Conservation (phyloP, 306 rosid genomes). For the Begonia masoniana region DNA sequence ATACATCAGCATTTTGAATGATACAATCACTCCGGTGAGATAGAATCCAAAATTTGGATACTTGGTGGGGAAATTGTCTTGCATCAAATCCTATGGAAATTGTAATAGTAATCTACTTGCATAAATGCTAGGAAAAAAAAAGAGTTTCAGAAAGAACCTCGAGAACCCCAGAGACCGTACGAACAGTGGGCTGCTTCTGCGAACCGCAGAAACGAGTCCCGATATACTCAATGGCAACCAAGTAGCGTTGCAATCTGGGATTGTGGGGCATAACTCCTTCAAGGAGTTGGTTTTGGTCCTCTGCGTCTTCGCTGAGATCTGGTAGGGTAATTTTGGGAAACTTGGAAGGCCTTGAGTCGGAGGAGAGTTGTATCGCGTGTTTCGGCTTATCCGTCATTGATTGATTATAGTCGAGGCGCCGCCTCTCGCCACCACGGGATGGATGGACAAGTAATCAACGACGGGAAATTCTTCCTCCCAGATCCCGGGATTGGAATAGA, state of each 20-base stretch:
- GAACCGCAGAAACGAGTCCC: conserved; percentile 87
- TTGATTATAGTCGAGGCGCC: background rate
- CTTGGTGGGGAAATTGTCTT: too few species aligned
- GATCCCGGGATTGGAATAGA: too few species aligned
- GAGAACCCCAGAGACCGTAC: conserved; percentile 80
- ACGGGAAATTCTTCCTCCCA: too few species aligned
- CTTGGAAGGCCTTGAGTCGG: conserved; percentile 42
- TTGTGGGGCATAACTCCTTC: conserved; percentile 30
- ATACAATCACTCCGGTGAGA: too few species aligned
- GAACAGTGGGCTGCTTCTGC: conserved; percentile 66
- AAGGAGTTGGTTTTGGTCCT: conserved; percentile 5
- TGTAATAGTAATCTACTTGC: background rate
- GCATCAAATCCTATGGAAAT: too few species aligned
- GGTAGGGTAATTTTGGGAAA: conserved; percentile 26
- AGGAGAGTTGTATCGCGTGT: conserved; percentile 21
- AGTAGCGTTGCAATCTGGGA: conserved; percentile 53
- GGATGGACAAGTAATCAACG: too few species aligned
- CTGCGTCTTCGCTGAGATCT: conserved; percentile 12
- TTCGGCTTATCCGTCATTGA: conserved; percentile 41
- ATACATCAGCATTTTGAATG: background rate
- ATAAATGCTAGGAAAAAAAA: background rate
- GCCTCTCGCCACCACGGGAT: too few species aligned
- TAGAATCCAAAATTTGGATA: too few species aligned
- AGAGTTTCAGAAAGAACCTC: conserved; percentile 26
- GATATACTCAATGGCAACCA: conserved; percentile 70